phyloP scores from a whole-genome alignment of 139 green algal species.

The Pycnococcus provasolii region DNA sequence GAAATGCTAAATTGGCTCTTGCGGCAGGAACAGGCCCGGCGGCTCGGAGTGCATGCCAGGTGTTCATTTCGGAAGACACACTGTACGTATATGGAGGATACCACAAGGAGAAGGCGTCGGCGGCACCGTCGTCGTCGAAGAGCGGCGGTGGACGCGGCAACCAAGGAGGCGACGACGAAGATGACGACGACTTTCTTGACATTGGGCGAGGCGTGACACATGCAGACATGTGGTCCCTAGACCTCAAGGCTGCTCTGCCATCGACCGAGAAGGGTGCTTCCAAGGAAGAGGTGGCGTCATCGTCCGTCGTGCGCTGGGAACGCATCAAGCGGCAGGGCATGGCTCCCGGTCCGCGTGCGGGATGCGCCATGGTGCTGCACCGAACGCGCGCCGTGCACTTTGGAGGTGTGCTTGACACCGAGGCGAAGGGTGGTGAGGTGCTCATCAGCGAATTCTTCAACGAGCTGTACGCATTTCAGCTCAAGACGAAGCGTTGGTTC shows the following conservation, averaged over 20 bases:
- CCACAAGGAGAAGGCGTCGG: constrained; percentile 42
- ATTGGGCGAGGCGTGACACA: constrained; percentile 63
- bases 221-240: constrained; percentile 76
- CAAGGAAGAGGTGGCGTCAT: too few species aligned
- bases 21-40: constrained; percentile 28
- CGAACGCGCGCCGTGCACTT: constrained; percentile 71
- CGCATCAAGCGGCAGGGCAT: constrained; percentile 68
- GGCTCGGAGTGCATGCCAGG: constrained; percentile 55
- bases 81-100: constrained; percentile 81
- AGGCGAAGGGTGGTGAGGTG: constrained; percentile 38
- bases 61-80: constrained; percentile 27
- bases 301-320: background rate
- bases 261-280: background rate
- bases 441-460: constrained; percentile 43
- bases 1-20: background rate
- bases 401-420: constrained; percentile 80
- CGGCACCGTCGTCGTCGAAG: too few species aligned
- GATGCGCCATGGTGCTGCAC: constrained; percentile 57
- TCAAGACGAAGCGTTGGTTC: constrained; percentile 14
- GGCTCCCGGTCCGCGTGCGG: constrained; percentile 55
- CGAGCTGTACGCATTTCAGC: constrained; percentile 40
- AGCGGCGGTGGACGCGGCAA: background rate
- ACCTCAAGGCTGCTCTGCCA: constrained; percentile 32
- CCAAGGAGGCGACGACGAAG: constrained; percentile 51
- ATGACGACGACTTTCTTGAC: constrained; percentile 30